Evolutionary conservation across 768 basidiomycete species (phyloP).

Genomic region (Chalciporus pseudorubinellus): DNA sequence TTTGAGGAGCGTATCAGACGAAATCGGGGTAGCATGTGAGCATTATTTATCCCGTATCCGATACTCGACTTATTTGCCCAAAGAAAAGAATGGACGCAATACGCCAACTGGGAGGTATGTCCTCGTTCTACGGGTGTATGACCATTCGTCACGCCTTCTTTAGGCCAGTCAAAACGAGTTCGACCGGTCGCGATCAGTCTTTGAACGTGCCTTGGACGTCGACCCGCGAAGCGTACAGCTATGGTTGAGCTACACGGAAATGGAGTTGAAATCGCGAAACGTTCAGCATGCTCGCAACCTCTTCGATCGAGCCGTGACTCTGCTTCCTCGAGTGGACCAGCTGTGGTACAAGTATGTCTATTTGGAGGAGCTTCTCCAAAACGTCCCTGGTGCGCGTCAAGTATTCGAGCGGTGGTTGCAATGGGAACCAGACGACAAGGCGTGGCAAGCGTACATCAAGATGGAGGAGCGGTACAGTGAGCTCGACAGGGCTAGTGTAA

Average conservation of each 20-base stretch:
- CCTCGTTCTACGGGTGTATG: not conserved
- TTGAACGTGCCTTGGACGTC: conserved; percentile 95
- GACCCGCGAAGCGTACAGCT: conserved; percentile 86
- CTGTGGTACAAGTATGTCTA: conserved; percentile 99
- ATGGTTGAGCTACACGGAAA: conserved; percentile 94
- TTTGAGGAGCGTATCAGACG: conserved; percentile 87
- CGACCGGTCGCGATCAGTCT: conserved; percentile 90
- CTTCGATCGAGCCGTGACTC: conserved; percentile 94
- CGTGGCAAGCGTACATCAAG: conserved; percentile 99
- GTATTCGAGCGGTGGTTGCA: conserved; percentile 99
- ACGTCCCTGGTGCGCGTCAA: conserved; percentile 93
- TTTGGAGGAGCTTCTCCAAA: conserved; percentile 94
- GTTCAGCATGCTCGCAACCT: conserved; percentile 96
- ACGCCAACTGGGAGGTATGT: conserved; percentile 80
- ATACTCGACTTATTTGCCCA: conserved; percentile 1
- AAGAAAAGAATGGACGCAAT: conserved; percentile 86
- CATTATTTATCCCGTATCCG: conserved; percentile 3
- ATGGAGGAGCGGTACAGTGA: conserved; percentile 93
- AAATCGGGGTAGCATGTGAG: conserved; percentile 78
- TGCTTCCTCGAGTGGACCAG: conserved; percentile 94
- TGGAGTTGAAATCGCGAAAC: conserved; percentile 97
- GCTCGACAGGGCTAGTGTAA: conserved; percentile 83
- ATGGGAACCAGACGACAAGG: conserved; percentile 99
- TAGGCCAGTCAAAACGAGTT: conserved; percentile 96
- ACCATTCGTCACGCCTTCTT: conserved; percentile 3